Conservation (phyloP, 2,329 filamentous ascomycete genomes). For the Cryphonectria carpinicola region DNA sequence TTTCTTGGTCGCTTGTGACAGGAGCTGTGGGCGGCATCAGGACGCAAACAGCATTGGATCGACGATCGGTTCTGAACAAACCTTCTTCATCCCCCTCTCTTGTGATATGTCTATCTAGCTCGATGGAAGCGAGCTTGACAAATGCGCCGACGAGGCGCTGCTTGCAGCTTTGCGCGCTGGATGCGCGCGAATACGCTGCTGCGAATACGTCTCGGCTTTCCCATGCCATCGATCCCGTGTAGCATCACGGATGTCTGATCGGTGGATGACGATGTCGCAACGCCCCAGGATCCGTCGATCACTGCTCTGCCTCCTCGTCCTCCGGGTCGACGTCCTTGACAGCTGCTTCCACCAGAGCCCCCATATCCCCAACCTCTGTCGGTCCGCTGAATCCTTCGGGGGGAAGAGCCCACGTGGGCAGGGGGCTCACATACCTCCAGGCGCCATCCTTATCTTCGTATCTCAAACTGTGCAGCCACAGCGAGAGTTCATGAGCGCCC, state of each 20-base stretch:
- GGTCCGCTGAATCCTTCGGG: constrained; percentile 74
- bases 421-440: constrained; percentile 85
- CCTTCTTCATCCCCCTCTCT: not conserved
- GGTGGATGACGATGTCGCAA: not conserved
- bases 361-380: constrained; percentile 65
- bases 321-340: constrained; percentile 47
- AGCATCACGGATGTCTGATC: not conserved
- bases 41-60: not conserved
- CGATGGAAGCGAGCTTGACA: not conserved
- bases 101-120: not conserved
- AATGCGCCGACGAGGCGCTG: not conserved
- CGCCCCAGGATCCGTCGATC: not conserved
- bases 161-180: not conserved
- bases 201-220: not conserved
- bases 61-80: not conserved
- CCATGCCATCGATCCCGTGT: not conserved
- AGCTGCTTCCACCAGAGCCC: constrained; percentile 60
- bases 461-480: constrained; percentile 90
- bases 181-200: not conserved
- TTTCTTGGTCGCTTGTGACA: not conserved
- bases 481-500: constrained; percentile 83
- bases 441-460: constrained; percentile 83
- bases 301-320: constrained; percentile 39
- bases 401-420: constrained; percentile 87
- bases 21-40: not conserved